phyloP scores from a whole-genome alignment of 140 eudicot genomes.

The Flaveria floridana region DNA sequence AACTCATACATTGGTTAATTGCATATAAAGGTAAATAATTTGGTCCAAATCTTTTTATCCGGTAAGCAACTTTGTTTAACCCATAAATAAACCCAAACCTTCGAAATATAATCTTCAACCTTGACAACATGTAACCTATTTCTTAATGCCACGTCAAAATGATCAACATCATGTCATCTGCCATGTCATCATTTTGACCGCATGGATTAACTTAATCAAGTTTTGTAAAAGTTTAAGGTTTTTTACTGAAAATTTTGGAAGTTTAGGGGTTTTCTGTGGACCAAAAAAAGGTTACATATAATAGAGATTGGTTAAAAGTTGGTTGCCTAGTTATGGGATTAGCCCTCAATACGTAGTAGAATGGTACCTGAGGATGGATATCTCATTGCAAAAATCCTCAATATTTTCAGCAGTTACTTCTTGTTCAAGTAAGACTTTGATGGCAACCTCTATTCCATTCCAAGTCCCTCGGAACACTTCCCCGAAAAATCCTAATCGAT shows the following conservation, averaged over 20 bases:
- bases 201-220: not conserved
- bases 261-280: not conserved
- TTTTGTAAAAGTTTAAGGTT: not conserved
- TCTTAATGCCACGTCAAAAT: not conserved
- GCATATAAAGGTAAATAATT: not conserved
- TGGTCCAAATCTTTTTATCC: not conserved
- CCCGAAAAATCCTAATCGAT: conserved; percentile 66
- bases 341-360: not conserved
- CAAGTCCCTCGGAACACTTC: conserved; percentile 84
- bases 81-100: not conserved
- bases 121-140: not conserved
- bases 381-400: conserved; percentile 85
- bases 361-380: conserved; percentile 71
- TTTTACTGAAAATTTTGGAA: not conserved
- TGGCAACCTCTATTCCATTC: conserved; percentile 85
- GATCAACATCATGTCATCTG: not conserved
- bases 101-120: not conserved
- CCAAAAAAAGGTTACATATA: not conserved
- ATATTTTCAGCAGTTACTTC: conserved; percentile 65
- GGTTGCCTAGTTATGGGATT: not conserved
- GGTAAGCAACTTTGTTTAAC: not conserved
- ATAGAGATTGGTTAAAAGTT: not conserved
- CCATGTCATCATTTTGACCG: not conserved
- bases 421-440: conserved; percentile 78
- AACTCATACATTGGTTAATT: not conserved